Conservation (phyloP, 257 asterid genomes). For the Capsicum pubescens region DNA sequence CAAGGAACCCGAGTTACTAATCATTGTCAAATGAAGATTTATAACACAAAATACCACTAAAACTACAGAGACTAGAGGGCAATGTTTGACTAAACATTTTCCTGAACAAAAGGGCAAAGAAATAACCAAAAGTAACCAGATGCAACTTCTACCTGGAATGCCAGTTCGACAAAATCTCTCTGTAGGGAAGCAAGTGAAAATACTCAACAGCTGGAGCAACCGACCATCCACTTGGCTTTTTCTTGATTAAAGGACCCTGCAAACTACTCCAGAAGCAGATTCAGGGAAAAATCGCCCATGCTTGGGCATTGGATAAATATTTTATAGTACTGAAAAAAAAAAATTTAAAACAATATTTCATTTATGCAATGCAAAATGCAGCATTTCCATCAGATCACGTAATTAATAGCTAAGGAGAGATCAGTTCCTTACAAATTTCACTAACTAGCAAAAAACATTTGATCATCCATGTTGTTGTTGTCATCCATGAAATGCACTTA, state of each 20-base stretch:
- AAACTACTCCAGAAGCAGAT: constrained; percentile 33
- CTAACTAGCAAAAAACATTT: neutral
- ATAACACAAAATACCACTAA: neutral
- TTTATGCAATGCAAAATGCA: neutral
- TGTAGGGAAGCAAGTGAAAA: constrained; percentile 44
- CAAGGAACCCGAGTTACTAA: neutral
- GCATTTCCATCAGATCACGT: constrained; percentile 7
- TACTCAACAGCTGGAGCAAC: constrained; percentile 38
- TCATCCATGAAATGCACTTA: constrained; percentile 19
- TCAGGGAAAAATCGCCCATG: neutral
- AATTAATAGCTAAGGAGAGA: neutral
- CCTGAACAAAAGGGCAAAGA: neutral
- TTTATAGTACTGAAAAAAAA: neutral
- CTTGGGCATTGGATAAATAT: neutral
- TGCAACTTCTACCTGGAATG: constrained; percentile 39
- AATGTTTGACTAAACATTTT: neutral
- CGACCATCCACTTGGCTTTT: constrained; percentile 32
- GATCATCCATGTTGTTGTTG: neutral
- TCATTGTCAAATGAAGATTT: neutral
- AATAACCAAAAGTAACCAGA: neutral
- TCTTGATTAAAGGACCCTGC: constrained; percentile 45
- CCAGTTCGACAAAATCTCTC: constrained; percentile 37
- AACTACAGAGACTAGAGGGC: constrained; percentile 10
- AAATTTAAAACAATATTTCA: neutral
- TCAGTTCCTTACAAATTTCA: constrained; percentile 2